Conservation (phyloP, 2,329 filamentous ascomycete species). For the Penicillium sp. region DNA sequence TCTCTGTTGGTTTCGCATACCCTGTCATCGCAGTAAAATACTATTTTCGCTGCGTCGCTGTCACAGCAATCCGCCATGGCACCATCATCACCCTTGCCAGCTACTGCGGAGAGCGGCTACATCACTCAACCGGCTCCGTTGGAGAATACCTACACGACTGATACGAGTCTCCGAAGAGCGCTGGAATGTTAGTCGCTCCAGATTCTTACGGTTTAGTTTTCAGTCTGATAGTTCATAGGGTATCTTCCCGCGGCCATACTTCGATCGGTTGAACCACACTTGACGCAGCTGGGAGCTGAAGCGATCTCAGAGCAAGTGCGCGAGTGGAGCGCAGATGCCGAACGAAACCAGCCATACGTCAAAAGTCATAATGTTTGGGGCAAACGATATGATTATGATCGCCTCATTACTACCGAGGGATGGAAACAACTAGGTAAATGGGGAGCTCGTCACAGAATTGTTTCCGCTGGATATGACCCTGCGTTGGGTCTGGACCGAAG, state of each 20-base stretch:
- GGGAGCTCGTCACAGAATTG: conserved; percentile 41
- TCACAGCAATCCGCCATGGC: conserved; percentile 17
- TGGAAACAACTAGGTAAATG: conserved; percentile 58
- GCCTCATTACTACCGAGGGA: conserved; percentile 69
- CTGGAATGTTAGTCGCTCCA: conserved; percentile 53
- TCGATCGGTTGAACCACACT: conserved; percentile 52
- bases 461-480: conserved; percentile 34
- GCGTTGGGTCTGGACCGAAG: conserved; percentile 31
- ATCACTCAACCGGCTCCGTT: conserved; percentile 62
- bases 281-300: conserved; percentile 39
- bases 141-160: conserved; percentile 64
- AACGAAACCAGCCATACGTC: conserved; percentile 68
- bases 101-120: conserved; percentile 57
- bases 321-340: conserved; percentile 61
- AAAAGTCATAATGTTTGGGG: conserved; percentile 68
- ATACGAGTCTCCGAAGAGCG: conserved; percentile 59
- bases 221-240: conserved; percentile 24
- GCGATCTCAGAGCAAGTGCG: conserved; percentile 39
- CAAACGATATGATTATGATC: conserved; percentile 56
- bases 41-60: not conserved
- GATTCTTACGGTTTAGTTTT: not conserved
- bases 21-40: no score
- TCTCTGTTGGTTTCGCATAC: not conserved
- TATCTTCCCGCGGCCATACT: conserved; percentile 61
- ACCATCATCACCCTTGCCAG: conserved; percentile 25